Conservation (phyloP, 768 basidiomycete species). For the Leccinellum rugosiceps region DNA sequence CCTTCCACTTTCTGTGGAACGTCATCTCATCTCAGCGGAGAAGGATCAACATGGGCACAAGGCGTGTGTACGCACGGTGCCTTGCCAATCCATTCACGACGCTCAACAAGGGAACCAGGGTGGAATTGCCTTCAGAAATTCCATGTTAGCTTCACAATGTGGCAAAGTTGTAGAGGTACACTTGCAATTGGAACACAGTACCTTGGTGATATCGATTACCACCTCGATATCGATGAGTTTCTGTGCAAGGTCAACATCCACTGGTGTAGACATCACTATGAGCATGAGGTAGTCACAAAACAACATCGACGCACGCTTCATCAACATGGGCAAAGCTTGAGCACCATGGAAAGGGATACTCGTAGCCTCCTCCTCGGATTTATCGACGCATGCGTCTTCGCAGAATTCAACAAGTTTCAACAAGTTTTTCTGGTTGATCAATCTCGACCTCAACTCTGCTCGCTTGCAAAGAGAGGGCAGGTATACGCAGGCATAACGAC, state of each 20-base stretch:
- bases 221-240: conserved; percentile 14
- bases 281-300: background rate
- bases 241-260: conserved; percentile 9
- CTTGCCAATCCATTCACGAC: conserved; percentile 16
- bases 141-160: background rate
- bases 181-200: conserved; percentile 19
- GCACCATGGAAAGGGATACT: conserved; percentile 23
- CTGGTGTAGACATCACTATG: conserved; percentile 6
- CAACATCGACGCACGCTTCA: conserved; percentile 15
- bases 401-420: conserved; percentile 18
- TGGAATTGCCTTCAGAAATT: conserved; percentile 15
- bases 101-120: conserved; percentile 21
- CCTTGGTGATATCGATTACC: conserved; percentile 17
- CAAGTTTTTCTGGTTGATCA: conserved; percentile 21
- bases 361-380: conserved; percentile 10
- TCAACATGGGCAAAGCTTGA: conserved; percentile 26
- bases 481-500: conserved; percentile 25
- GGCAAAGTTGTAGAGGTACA: background rate
- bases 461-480: conserved; percentile 29
- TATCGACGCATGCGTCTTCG: conserved; percentile 3
- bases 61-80: conserved; percentile 7
- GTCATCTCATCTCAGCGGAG: background rate
- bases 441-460: conserved; percentile 3
- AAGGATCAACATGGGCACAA: background rate
- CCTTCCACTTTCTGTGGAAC: conserved; percentile 3